Conservation (phyloP, 208 protist species). For the Leishmania guyanensis region DNA sequence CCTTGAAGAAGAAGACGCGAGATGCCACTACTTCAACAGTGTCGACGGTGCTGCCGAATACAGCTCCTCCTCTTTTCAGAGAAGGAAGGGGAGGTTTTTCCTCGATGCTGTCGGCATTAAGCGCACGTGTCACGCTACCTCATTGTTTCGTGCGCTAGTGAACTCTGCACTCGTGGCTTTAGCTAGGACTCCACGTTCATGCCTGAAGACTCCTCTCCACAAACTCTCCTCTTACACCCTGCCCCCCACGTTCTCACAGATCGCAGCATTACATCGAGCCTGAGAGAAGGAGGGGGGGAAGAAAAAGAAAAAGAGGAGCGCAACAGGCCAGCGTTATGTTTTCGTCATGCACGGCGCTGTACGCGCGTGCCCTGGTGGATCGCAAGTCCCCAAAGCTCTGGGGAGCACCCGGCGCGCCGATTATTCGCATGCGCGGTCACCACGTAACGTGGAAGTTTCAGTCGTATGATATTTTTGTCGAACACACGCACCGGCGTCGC, state of each 20-base stretch:
- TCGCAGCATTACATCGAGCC: not conserved
- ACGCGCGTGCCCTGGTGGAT: constrained; percentile 61
- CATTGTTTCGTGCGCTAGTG: not conserved
- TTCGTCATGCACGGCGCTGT: constrained; percentile 13
- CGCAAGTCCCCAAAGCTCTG: constrained; percentile 74
- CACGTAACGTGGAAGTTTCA: constrained; percentile 90
- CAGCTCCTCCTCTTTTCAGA: not conserved
- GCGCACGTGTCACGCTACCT: not conserved
- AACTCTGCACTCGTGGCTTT: not conserved
- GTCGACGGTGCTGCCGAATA: not conserved
- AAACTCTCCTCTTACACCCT: not conserved
- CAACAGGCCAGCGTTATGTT: constrained; percentile 13
- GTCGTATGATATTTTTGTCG: constrained; percentile 88
- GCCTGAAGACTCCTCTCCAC: not conserved
- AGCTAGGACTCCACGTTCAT: not conserved
- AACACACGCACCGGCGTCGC: constrained; percentile 84
- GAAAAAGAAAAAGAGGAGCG: not conserved
- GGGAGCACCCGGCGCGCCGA: constrained; percentile 83
- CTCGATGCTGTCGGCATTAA: not conserved
- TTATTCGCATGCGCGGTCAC: constrained; percentile 88
- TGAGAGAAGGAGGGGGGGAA: not conserved
- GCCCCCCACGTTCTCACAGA: not conserved
- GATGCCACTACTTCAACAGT: not conserved
- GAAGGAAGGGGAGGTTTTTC: not conserved
- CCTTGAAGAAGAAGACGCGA: not conserved